Conservation (phyloP, 441 rosid genomes). For the Adansonia rubrostipa region DNA sequence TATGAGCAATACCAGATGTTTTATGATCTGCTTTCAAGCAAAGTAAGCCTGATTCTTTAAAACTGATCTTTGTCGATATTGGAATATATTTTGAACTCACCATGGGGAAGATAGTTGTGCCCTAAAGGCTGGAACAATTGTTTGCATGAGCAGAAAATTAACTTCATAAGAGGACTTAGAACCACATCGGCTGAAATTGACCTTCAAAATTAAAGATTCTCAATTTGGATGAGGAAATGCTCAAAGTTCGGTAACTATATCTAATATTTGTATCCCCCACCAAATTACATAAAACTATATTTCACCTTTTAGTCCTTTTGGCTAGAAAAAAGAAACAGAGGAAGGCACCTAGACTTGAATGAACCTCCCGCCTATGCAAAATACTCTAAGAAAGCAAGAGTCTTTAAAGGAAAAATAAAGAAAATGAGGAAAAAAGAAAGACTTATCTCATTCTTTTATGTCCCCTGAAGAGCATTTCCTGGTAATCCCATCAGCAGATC, state of each 20-base stretch:
- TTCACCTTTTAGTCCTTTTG: conserved; percentile 19
- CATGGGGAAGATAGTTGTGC: not conserved
- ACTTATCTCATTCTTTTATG: conserved; percentile 20
- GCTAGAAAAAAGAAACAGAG: conserved; percentile 24
- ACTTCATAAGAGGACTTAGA: not conserved
- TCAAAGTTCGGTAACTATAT: conserved; percentile 36
- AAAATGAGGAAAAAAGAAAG: conserved; percentile 9
- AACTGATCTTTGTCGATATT: not conserved
- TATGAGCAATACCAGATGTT: not conserved
- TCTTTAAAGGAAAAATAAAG: conserved; percentile 28
- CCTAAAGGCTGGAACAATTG: not conserved
- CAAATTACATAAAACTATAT: conserved; percentile 32
- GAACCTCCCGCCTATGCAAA: conserved; percentile 36
- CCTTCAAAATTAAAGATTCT: conserved; percentile 53
- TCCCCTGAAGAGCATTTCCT: conserved; percentile 39
- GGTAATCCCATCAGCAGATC: conserved; percentile 32
- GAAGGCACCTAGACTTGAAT: conserved; percentile 32
- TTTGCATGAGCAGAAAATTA: not conserved
- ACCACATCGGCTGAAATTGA: conserved; percentile 50
- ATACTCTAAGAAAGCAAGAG: conserved; percentile 26
- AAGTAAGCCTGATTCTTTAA: not conserved
- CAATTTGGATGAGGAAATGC: conserved; percentile 34
- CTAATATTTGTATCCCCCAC: conserved; percentile 42
- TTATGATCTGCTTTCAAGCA: not conserved
- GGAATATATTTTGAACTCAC: too few species aligned